These are phyloP conservation scores for Pseudozyma tsukubaensis DNA, from an alignment of 1,284 basidiomycete genomes.

Conservation along the genomic window DNA sequence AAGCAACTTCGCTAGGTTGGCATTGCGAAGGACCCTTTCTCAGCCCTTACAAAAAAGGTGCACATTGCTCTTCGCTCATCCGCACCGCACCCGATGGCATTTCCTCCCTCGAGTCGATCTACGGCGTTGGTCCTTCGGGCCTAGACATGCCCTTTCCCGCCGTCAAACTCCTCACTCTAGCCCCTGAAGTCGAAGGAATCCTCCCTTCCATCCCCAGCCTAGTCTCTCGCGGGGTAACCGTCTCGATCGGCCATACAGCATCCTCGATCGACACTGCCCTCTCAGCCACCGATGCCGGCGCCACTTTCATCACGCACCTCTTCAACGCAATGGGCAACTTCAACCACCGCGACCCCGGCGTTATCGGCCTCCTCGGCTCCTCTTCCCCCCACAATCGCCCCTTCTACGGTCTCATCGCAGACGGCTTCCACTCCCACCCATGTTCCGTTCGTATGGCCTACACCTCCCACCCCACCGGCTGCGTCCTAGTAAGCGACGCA, in stretches of 20 bases:
- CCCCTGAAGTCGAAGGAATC: slow-evolving; percentile 86
- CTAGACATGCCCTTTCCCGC: slow-evolving; percentile 70
- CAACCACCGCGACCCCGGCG: slow-evolving; percentile 74
- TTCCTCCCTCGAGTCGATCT: slow-evolving; percentile 27
- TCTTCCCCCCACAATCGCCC: slow-evolving; percentile 52
- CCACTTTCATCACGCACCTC: slow-evolving; percentile 86
- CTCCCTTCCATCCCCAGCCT: slow-evolving; percentile 77
- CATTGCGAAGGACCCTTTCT: slow-evolving; percentile 91
- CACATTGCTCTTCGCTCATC: slow-evolving; percentile 79
- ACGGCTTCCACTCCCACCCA: slow-evolving; percentile 89
- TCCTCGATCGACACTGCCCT: slow-evolving; percentile 78
- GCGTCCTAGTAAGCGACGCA: slow-evolving; percentile 87
- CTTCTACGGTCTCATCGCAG: slow-evolving; percentile 86
- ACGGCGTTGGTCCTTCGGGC: slow-evolving; percentile 58
- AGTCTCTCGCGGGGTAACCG: slow-evolving; percentile 77
- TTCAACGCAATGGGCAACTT: slow-evolving; percentile 92
- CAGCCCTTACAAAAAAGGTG: slow-evolving; percentile 78
- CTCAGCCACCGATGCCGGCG: slow-evolving; percentile 77
- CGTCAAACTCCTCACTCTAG: slow-evolving; percentile 84
- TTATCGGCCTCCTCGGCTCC: slow-evolving; percentile 83
- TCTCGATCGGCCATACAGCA: slow-evolving; percentile 86
- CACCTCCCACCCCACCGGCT: slow-evolving; percentile 81
- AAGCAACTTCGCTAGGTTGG: slow-evolving; percentile 79
- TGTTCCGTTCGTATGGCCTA: slow-evolving; percentile 89
- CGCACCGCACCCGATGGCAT: slow-evolving; percentile 69